Evolutionary conservation across 352 stramenopile genomes (phyloP).

Genomic region (Phytopythium litorale): DNA sequence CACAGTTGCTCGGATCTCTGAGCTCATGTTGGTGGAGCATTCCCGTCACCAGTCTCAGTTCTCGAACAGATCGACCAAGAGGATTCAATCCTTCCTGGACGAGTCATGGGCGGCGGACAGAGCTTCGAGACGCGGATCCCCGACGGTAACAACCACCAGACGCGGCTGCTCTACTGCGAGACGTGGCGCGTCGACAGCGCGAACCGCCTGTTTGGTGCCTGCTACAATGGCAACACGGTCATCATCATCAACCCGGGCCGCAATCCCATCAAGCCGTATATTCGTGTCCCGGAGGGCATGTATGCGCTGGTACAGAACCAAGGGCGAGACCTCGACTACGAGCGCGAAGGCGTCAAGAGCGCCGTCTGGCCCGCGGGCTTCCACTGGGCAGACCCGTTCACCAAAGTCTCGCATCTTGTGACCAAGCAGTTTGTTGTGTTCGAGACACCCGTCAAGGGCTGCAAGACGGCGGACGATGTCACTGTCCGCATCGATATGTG

Average conservation of each 20-base stretch:
- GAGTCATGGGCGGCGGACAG: constrained; percentile 12
- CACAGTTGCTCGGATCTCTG: too few species aligned
- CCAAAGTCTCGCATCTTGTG: constrained; percentile 83
- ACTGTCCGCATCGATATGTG: constrained; percentile 86
- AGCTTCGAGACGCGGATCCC: constrained; percentile 6
- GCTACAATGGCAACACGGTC: constrained; percentile 78
- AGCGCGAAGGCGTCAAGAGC: constrained; percentile 35
- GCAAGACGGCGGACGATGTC: constrained; percentile 88
- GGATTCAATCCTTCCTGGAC: not conserved
- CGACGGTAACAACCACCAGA: constrained; percentile 31
- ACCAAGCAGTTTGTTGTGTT: constrained; percentile 89
- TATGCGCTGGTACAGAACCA: constrained; percentile 87
- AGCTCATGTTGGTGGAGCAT: too few species aligned
- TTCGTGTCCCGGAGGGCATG: constrained; percentile 85
- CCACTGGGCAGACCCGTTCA: constrained; percentile 68
- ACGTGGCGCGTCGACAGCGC: constrained; percentile 59
- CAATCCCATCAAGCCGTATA: constrained; percentile 65
- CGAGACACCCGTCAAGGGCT: constrained; percentile 85
- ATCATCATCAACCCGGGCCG: constrained; percentile 72
- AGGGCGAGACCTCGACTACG: constrained; percentile 68
- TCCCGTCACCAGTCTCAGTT: not conserved
- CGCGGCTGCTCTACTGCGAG: constrained; percentile 56
- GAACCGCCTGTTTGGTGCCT: constrained; percentile 73
- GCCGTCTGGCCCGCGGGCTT: constrained; percentile 78
- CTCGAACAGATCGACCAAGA: not conserved